These are phyloP conservation scores for Candida schatavii DNA, from an alignment of 805 yeast genomes.

Conservation along the genomic window DNA sequence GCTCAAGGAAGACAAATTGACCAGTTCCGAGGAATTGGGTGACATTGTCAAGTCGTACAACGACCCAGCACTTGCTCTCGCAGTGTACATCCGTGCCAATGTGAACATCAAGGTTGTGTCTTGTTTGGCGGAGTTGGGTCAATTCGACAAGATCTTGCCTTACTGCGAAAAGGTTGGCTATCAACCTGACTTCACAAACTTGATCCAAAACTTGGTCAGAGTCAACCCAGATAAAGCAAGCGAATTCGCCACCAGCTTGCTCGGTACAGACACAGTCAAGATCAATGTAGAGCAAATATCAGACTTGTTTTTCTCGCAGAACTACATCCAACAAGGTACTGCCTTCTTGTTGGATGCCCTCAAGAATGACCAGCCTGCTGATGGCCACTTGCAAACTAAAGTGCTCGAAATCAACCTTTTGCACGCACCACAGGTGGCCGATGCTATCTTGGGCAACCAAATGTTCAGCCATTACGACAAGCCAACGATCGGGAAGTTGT, in stretches of 20 bases:
- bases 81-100: slow-evolving; percentile 82
- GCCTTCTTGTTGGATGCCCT: slow-evolving; percentile 94
- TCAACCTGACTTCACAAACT: slow-evolving; percentile 83
- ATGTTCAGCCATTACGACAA: slow-evolving; percentile 96
- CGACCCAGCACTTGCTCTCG: slow-evolving; percentile 82
- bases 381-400: slow-evolving; percentile 94
- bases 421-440: slow-evolving; percentile 99
- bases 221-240: slow-evolving; percentile 97
- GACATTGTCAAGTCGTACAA: slow-evolving; percentile 84
- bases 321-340: slow-evolving; percentile 95
- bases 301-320: slow-evolving; percentile 92
- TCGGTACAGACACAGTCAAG: slow-evolving; percentile 50
- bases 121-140: slow-evolving; percentile 90
- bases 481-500: slow-evolving; percentile 84
- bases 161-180: slow-evolving; percentile 87
- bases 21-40: slow-evolving; percentile 95
- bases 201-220: slow-evolving; percentile 87
- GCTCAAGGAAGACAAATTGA: slow-evolving; percentile 91
- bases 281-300: slow-evolving; percentile 84
- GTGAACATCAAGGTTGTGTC: slow-evolving; percentile 87
- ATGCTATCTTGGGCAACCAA: slow-evolving; percentile 92
- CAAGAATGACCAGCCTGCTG: slow-evolving; percentile 89
- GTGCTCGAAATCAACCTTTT: slow-evolving; percentile 86
- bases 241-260: slow-evolving; percentile 88
- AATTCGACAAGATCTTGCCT: slow-evolving; percentile 92